Base-by-base conservation (phyloP, 352 stramenopile genomes). In the Thalassiosira livingstoniorum region DNA sequence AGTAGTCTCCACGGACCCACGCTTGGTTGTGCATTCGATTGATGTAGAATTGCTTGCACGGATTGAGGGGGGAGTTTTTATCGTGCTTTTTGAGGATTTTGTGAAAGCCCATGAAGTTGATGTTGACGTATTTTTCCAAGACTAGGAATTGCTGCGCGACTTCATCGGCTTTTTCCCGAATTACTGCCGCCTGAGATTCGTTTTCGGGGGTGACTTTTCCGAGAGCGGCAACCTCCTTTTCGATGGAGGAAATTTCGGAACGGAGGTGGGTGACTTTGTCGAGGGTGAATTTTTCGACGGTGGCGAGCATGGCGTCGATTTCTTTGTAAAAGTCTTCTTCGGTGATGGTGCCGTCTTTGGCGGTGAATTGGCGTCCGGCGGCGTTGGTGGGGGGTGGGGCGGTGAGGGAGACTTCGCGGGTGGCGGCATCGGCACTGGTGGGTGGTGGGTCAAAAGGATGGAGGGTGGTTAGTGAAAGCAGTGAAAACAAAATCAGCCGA, bases 1-100 rank as follows among this genome's bases (percentile, higher is more conserved):
- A 93, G 74, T 96, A 96, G 80, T 97, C 94, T 57, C 93, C 92
- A 7, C 92, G 60, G 0, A 97, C 93, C 95, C 95, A 97, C n/a
- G 90, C 90, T 78, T 97, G 94, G 43, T 92, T 92, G 80, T 97
- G 95, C 88, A 97, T 94, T 34, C 93, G 73, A 39, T 86, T 89
- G 13, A 95, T 88, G 82, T 97, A 97, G 75, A 97, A 97, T 7
- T 83, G 72, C 61, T 94, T 94, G 83, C 92, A 96, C 0, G 87
- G 80, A 63, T 90, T 83, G 10, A 81, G 79, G 0, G 94, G 91
- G 2, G 96, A 81, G 51, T 94, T 85, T 75, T 96, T 95, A 86
- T 97, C 95, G 77, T 97, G 95, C 79, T 97, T 97, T 68, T 97
- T 97, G 31, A 97, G 80, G 62, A 97, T 97, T 85, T 97, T 97